These are phyloP conservation scores for Termitomyces sp. DNA, from an alignment of 768 basidiomycete genomes.

Conservation along the genomic window DNA sequence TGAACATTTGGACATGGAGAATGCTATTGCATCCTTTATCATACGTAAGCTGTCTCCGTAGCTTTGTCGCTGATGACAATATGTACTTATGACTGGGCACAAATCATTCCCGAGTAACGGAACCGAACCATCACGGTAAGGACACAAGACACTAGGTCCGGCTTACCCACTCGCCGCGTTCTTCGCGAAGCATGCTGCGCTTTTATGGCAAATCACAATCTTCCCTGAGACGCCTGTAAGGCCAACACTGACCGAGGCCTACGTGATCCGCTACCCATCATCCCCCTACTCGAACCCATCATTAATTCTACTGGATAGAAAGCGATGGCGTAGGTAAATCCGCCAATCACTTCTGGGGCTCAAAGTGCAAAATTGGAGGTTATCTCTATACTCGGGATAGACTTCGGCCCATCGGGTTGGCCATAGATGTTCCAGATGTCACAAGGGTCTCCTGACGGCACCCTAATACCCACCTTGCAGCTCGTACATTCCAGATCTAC, in stretches of 20 bases:
- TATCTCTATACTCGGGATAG: not conserved
- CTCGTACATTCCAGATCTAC: not conserved
- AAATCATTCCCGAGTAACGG: not conserved
- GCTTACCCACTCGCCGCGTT: not conserved
- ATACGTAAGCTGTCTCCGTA: not conserved
- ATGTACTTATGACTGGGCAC: too few relatives aligned
- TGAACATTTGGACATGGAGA: too few relatives aligned
- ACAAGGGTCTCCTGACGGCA: conserved; percentile 3
- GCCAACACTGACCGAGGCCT: not conserved
- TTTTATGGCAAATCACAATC: not conserved
- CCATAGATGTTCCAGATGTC: conserved; percentile 10
- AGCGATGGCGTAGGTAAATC: not conserved
- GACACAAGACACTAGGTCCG: not conserved
- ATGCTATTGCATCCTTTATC: not conserved
- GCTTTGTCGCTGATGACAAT: not conserved
- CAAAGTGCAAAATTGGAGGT: not conserved
- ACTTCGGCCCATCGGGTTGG: conserved; percentile 7
- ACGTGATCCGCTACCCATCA: conserved; percentile 12
- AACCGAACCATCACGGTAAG: not conserved
- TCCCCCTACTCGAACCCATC: conserved; percentile 5
- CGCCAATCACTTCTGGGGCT: not conserved
- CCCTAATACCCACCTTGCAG: not conserved
- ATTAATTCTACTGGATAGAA: conserved; percentile 7
- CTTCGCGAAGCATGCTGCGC: conserved; percentile 1
- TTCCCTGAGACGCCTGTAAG: not conserved